Percentiles rank a stretch among this genome's conserved stretches.
Evolutionary conservation across 495 filamentous ascomycete genomes (phyloP).

Genomic region (Tricharina praecox): DNA sequence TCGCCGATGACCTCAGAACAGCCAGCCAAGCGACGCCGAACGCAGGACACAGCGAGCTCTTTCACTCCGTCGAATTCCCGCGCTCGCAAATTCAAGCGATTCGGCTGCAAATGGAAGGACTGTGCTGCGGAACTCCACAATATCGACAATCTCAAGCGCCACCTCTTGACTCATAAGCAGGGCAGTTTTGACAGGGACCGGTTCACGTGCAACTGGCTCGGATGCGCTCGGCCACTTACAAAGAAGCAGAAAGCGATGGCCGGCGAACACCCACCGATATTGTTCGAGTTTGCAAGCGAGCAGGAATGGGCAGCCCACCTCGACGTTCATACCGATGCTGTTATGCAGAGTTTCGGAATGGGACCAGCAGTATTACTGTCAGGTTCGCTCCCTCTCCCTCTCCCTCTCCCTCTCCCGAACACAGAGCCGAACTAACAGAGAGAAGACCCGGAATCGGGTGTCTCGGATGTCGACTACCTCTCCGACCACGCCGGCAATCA

Average conservation of each 20-base stretch:
- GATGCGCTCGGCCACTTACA: conserved; percentile 9
- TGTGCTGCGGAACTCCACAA: conserved; percentile 54
- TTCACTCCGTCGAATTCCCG: neutral
- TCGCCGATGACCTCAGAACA: neutral
- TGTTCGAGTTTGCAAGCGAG: conserved; percentile 12
- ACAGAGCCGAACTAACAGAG: too few species aligned
- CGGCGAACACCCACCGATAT: conserved; percentile 1
- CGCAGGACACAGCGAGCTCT: neutral
- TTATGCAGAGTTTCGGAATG: conserved; percentile 17
- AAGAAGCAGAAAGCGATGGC: conserved; percentile 8
- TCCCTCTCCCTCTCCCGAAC: neutral
- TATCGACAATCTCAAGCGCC: conserved; percentile 42
- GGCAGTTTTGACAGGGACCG: conserved; percentile 3
- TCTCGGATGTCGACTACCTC: conserved; percentile 20
- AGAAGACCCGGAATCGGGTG: conserved; percentile 15
- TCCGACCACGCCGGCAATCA: conserved; percentile 14
- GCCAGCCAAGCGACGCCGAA: neutral
- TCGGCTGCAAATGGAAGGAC: conserved; percentile 43
- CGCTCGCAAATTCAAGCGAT: conserved; percentile 15
- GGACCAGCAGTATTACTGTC: conserved; percentile 17
- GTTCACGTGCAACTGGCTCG: conserved; percentile 18
- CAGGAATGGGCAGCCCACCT: conserved; percentile 16
- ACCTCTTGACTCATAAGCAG: conserved; percentile 37
- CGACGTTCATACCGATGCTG: conserved; percentile 11
- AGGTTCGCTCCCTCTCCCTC: neutral